A percentile compares a stretch with the other conserved stretches of the same genome.
phyloP scores from a whole-genome alignment of 805 yeast genomes.

The Tetrapisispora namnaoensis region DNA sequence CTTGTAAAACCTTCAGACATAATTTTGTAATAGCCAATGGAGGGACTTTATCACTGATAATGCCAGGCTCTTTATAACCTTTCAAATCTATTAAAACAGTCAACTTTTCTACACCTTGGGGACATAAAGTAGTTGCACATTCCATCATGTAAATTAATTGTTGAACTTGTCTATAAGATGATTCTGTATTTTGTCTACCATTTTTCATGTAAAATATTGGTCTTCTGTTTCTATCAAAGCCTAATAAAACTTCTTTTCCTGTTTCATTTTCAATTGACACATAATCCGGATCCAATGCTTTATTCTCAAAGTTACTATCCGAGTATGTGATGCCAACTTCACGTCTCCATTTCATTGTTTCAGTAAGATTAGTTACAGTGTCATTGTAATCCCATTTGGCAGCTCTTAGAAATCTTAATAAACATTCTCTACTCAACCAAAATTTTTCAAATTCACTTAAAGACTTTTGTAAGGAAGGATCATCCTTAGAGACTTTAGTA shows the following conservation, averaged over 20 bases:
- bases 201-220: constrained; percentile 91
- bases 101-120: constrained; percentile 48
- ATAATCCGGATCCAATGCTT: constrained; percentile 32
- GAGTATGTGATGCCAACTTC: constrained; percentile 38
- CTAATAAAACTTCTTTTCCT: constrained; percentile 87
- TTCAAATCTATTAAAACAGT: constrained; percentile 49
- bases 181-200: constrained; percentile 91
- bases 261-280: constrained; percentile 41
- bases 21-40: constrained; percentile 42
- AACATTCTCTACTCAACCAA: constrained; percentile 42
- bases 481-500: constrained; percentile 30
- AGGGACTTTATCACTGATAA: constrained; percentile 35
- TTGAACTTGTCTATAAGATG: constrained; percentile 61
- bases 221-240: constrained; percentile 80
- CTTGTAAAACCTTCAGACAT: constrained; percentile 41
- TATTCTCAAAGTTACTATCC: constrained; percentile 8
- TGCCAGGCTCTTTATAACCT: constrained; percentile 30
- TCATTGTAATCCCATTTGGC: constrained; percentile 39
- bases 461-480: constrained; percentile 28
- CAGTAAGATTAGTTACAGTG: constrained; percentile 37
- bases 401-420: constrained; percentile 42
- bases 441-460: constrained; percentile 30
- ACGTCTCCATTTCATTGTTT: constrained; percentile 46
- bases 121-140: constrained; percentile 41
- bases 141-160: constrained; percentile 51